Evolutionary conservation across 495 filamentous ascomycete species (phyloP).

Genomic region (Aspergillus homomorphus): DNA sequence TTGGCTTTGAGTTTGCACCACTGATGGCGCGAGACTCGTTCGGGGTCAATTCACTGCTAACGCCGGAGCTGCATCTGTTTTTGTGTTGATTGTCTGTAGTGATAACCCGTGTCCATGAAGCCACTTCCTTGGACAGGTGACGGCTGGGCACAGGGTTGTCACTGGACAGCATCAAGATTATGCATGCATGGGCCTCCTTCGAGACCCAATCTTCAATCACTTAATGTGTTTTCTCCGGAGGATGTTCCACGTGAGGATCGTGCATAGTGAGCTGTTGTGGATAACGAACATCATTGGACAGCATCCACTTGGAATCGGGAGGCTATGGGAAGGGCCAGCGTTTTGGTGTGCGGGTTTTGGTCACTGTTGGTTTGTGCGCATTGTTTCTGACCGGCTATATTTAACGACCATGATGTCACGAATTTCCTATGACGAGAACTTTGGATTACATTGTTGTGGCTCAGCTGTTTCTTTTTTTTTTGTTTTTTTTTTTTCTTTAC

Average conservation of each 20-base stretch:
- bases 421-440: slow-evolving; percentile 37
- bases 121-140: not conserved
- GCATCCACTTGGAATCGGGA: not conserved
- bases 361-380: slow-evolving; percentile 21
- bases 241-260: not conserved
- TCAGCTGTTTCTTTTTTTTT: slow-evolving; percentile 1
- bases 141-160: not conserved
- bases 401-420: slow-evolving; percentile 50
- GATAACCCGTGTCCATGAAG: not conserved
- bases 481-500: slow-evolving; percentile 6
- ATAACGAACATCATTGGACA: not conserved
- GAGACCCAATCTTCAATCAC: slow-evolving; percentile 11
- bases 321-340: slow-evolving; percentile 17
- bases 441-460: slow-evolving; percentile 22
- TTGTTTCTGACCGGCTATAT: slow-evolving; percentile 27
- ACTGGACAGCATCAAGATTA: slow-evolving; percentile 11
- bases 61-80: not conserved
- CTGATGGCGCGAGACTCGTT: not conserved
- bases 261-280: not conserved
- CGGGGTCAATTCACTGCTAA: not conserved
- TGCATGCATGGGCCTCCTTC: not conserved
- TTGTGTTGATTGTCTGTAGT: not conserved
- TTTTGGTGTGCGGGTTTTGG: slow-evolving; percentile 21
- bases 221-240: slow-evolving; percentile 4
- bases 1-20: not conserved